These are phyloP conservation scores for Circinella minor DNA, from an alignment of 371 early-diverging fungal species.

Conservation along the genomic window DNA sequence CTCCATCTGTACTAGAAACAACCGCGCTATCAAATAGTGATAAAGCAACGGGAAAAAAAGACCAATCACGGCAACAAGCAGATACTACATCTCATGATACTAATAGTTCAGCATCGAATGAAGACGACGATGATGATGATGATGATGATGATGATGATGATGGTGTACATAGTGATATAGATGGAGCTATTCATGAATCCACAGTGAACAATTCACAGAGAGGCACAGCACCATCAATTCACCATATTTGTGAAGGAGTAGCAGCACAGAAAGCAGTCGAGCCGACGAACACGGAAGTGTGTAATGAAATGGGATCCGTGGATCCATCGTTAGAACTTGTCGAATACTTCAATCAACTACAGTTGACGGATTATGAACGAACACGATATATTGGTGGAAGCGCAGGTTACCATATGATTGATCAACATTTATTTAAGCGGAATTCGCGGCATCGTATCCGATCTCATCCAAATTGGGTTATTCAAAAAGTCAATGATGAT, in stretches of 20 bases:
- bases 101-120: not conserved
- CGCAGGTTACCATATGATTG: conserved; percentile 38
- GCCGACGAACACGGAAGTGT: not conserved
- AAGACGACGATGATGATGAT: not conserved
- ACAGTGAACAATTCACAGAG: no score
- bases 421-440: conserved; percentile 7
- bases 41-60: not conserved
- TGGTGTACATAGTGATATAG: no score
- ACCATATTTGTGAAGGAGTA: no score
- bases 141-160: not conserved
- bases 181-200: no score
- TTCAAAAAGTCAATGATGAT: conserved; percentile 46
- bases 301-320: not conserved
- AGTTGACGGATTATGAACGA: conserved; percentile 41
- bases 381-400: conserved; percentile 45
- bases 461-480: conserved; percentile 18
- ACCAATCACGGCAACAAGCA: no score
- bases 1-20: not conserved
- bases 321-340: conserved; percentile 3
- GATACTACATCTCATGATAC: not conserved
- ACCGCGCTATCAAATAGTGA: not conserved
- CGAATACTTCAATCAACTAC: conserved; percentile 19
- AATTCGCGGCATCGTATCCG: conserved; percentile 4
- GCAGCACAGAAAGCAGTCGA: not conserved
- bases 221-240: no score